Conservation (phyloP, 108 stramenopile species). For the Cyclotella choctawhatcheeana region DNA sequence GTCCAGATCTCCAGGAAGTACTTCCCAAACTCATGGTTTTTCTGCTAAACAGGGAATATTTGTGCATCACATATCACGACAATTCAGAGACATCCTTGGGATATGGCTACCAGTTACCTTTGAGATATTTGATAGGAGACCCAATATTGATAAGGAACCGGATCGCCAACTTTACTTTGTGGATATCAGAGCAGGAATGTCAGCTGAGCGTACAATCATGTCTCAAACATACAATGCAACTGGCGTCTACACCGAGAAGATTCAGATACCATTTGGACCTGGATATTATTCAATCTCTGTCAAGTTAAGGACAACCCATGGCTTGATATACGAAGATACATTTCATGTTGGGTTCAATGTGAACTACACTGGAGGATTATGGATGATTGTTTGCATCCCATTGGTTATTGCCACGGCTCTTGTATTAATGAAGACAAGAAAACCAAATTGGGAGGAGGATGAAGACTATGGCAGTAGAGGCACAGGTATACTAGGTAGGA, state of each 20-base stretch:
- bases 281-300: conserved; percentile 75
- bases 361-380: conserved; percentile 79
- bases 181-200: conserved; percentile 71
- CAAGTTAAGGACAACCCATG: conserved; percentile 68
- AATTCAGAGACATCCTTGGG: conserved; percentile 77
- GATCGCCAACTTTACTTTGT: conserved; percentile 67
- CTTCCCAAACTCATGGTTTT: conserved; percentile 74
- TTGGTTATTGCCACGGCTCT: conserved; percentile 53
- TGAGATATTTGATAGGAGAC: conserved; percentile 83
- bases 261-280: conserved; percentile 76
- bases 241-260: conserved; percentile 74
- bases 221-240: conserved; percentile 56
- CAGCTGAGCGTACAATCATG: conserved; percentile 52
- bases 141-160: conserved; percentile 69
- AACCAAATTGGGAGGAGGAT: conserved; percentile 71
- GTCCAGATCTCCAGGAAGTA: conserved; percentile 60
- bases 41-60: conserved; percentile 82
- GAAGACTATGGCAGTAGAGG: conserved; percentile 58
- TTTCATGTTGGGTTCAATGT: conserved; percentile 87
- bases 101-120: conserved; percentile 81
- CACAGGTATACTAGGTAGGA: conserved; percentile 59
- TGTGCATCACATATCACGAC: conserved; percentile 75
- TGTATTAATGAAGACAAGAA: conserved; percentile 47
- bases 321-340: conserved; percentile 78
- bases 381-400: conserved; percentile 66